phyloP scores from a whole-genome alignment of 345 rosid species.

The Brassica cretica region DNA sequence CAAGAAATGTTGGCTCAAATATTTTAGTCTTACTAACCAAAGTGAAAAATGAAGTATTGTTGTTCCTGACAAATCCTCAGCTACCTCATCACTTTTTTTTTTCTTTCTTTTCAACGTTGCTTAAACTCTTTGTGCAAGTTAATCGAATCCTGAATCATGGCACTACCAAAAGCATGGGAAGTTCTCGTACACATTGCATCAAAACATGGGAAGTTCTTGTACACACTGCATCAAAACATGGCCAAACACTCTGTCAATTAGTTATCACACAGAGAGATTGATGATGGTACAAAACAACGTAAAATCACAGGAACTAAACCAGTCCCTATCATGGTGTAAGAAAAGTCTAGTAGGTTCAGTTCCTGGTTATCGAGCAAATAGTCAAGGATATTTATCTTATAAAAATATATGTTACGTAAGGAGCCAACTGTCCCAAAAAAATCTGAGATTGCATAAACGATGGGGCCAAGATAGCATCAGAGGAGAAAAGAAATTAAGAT shows the following conservation, averaged over 20 bases:
- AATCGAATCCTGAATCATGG: constrained; percentile 11
- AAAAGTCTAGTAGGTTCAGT: background rate
- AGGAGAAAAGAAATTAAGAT: constrained; percentile 1
- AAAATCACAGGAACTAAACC: background rate
- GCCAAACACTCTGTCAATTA: background rate
- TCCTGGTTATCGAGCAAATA: background rate
- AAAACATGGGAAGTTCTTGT: constrained; percentile 36
- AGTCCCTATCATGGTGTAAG: background rate
- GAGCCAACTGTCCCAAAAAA: background rate
- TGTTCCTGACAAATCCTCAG: constrained; percentile 21
- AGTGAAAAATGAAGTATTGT: background rate
- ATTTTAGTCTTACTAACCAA: background rate
- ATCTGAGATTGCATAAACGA: constrained; percentile 9
- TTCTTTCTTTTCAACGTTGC: background rate
- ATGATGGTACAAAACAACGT: background rate
- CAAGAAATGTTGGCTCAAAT: background rate
- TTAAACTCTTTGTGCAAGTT: constrained; percentile 15
- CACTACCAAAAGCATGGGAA: constrained; percentile 32
- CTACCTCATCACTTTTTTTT: background rate
- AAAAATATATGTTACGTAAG: constrained; percentile 4
- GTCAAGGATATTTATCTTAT: background rate
- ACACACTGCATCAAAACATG: constrained; percentile 24
- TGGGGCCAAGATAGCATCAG: constrained; percentile 1
- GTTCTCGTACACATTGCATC: constrained; percentile 34
- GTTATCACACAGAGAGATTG: background rate